Evolutionary conservation across 352 stramenopile species (phyloP).

Genomic region (Globisporangium spiculum): DNA sequence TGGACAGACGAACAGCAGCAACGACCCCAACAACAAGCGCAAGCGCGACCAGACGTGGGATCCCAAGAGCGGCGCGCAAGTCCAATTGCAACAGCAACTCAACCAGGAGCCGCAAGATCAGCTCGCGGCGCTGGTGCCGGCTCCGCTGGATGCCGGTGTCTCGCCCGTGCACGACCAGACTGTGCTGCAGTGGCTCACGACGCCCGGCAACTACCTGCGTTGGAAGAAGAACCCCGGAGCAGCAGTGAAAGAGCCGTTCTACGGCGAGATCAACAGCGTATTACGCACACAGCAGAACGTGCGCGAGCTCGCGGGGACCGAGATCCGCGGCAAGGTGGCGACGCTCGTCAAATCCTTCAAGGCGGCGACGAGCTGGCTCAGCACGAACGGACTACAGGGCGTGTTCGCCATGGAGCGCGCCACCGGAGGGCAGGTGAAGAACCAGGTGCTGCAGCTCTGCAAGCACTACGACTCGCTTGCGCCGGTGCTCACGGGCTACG

Average conservation of each 20-base stretch:
- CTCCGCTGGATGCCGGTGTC: slow-evolving; percentile 16
- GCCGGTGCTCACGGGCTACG: slow-evolving; percentile 27
- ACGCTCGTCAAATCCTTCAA: slow-evolving; percentile 37
- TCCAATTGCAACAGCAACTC: slow-evolving; percentile 4
- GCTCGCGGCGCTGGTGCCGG: slow-evolving; percentile 11
- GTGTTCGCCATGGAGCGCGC: slow-evolving; percentile 25
- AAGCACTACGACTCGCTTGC: slow-evolving; percentile 38
- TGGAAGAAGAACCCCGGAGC: slow-evolving; percentile 25
- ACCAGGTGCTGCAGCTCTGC: slow-evolving; percentile 36
- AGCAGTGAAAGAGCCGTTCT: slow-evolving; percentile 30
- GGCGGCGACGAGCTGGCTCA: slow-evolving; percentile 32
- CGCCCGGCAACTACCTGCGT: slow-evolving; percentile 36
- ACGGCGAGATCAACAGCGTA: slow-evolving; percentile 35
- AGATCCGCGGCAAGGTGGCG: slow-evolving; percentile 28
- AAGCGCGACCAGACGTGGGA: neutral
- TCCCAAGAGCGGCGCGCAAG: slow-evolving; percentile 4
- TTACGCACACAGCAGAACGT: slow-evolving; percentile 25
- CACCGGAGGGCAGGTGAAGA: slow-evolving; percentile 24
- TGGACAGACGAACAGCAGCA: neutral
- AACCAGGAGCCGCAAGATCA: neutral
- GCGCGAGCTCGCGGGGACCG: slow-evolving; percentile 20
- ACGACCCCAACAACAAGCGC: neutral
- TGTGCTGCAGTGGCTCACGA: slow-evolving; percentile 36
- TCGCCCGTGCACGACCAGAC: slow-evolving; percentile 21
- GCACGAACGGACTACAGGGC: slow-evolving; percentile 25